Percentiles rank a stretch among this genome's conserved stretches.
Conservation (phyloP, 2,329 filamentous ascomycete species). For the Alternaria sp. region DNA sequence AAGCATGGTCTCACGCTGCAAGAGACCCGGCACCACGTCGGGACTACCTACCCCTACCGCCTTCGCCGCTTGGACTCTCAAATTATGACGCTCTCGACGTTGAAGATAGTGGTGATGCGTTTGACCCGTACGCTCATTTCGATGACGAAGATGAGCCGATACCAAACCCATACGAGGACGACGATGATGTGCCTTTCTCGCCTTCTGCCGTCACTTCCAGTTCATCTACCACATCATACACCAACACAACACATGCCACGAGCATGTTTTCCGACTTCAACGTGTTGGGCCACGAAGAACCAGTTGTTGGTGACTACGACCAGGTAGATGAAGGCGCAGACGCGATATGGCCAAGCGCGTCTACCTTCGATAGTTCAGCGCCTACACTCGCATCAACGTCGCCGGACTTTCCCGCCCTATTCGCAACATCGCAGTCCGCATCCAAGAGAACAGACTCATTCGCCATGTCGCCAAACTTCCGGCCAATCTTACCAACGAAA, state of each 20-base stretch:
- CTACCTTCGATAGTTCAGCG: not conserved
- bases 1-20: slow-evolving; percentile 34
- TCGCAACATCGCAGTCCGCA: slow-evolving; percentile 8
- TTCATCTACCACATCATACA: slow-evolving; percentile 8
- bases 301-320: slow-evolving; percentile 35
- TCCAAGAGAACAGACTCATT: slow-evolving; percentile 23
- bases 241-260: slow-evolving; percentile 4
- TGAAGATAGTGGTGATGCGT: slow-evolving; percentile 37
- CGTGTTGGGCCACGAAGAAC: slow-evolving; percentile 26
- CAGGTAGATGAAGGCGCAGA: slow-evolving; percentile 30
- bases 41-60: slow-evolving; percentile 43
- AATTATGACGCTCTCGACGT: slow-evolving; percentile 53
- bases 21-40: slow-evolving; percentile 24
- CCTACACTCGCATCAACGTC: slow-evolving; percentile 14
- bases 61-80: slow-evolving; percentile 50
- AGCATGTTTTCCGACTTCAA: slow-evolving; percentile 27
- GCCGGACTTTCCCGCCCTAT: slow-evolving; percentile 24
- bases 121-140: slow-evolving; percentile 37
- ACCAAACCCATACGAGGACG: slow-evolving; percentile 12
- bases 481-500: slow-evolving; percentile 6
- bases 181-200: slow-evolving; percentile 22
- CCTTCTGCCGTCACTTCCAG: slow-evolving; percentile 16
- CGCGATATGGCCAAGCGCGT: slow-evolving; percentile 27
- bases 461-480: slow-evolving; percentile 22
- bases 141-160: slow-evolving; percentile 37